Base-by-base conservation (phyloP, 805 yeast genomes). In the Myxozyma monticola region DNA sequence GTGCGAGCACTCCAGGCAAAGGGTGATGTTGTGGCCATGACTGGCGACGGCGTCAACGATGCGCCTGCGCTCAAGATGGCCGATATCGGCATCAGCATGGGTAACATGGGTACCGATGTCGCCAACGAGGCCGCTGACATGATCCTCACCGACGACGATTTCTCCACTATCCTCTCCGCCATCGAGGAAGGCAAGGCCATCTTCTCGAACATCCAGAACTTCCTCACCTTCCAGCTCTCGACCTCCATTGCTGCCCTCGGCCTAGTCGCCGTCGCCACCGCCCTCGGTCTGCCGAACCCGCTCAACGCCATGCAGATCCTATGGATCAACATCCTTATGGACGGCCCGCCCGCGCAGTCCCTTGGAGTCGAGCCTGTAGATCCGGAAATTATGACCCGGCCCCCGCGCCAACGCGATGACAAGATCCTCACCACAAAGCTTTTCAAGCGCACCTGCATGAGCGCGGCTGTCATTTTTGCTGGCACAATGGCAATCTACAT, bases 31-130 rank as follows among this genome's bases (percentile, higher is more conserved):
- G 98, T 91, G 45, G 99, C 97, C 21, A 90, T 91, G 96, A 90
- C 98, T n/a, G 99, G 99, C 61, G 98, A 90, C 70, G 98, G 98
- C 71, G 96, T 91, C 12, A 90, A 90, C 68, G 98, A 90, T 74
- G 98, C 98, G 0, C 98, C 98, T n/a, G 97, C 98, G 4, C 76
- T 91, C 61, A 90, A 91, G 66, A 76, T 90, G 60, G 97, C 98
- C 2, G 96, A 90, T 70, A 90, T 90, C 61, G 98, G 98, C 63
- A 88, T 91, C 60, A 84, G 96, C 12, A 89, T 90, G 76, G 75
- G 75, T 53, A 80, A 80, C 60, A 84, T 85, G 73, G 99, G 99
- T 52, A 93, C 98, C 0, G 99, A 91, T 69, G 99, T 91, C 35
- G 99, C 99, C 42, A 91, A 91, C 65, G 99, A 91, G 68, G 98